These are phyloP conservation scores for rapeseed (Brassica napus) DNA, from an alignment of 345 rosid species.

Conservation along the genomic window Da-Ae NC_063445.1:19692001-19692500, in stretches of 20 bases:
- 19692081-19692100: background rate
- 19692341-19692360: background rate
- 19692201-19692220: background rate
- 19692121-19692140: background rate
- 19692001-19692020: background rate
- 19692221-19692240: background rate
- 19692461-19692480: too few species aligned
- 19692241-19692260: background rate
- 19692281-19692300: background rate
- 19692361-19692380: too few species aligned
- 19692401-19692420: too few species aligned
- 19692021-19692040: background rate
- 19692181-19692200: background rate
- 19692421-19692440: too few species aligned
- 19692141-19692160: background rate
- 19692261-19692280: background rate
- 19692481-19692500: too few species aligned
- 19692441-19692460: too few species aligned
- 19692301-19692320: background rate
- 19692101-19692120: background rate
- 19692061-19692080: background rate
- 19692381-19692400: too few species aligned
- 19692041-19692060: background rate
- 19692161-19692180: background rate
- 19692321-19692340: background rate